phyloP scores from a whole-genome alignment of 768 basidiomycete genomes.

The Amanita muscaria region DNA sequence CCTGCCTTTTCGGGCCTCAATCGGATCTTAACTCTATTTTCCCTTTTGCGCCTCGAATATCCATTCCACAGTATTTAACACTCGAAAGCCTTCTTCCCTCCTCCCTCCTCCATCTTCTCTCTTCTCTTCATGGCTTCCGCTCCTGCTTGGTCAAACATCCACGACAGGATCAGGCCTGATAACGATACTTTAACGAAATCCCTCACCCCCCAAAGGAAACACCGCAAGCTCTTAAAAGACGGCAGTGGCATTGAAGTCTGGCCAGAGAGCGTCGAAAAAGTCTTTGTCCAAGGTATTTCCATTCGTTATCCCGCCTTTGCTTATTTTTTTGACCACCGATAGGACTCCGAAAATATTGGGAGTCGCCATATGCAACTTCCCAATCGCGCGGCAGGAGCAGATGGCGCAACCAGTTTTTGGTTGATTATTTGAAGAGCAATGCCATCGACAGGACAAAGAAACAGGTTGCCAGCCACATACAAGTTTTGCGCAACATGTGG shows the following conservation, averaged over 20 bases:
- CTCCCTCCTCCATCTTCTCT: conserved; percentile 10
- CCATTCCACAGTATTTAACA: conserved; percentile 19
- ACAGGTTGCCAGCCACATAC: conserved; percentile 85
- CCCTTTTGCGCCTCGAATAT: conserved; percentile 18
- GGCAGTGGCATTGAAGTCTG: conserved; percentile 71
- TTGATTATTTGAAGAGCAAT: conserved; percentile 64
- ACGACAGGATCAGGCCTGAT: conserved; percentile 24
- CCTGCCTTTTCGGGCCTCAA: conserved; percentile 40
- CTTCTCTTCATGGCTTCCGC: conserved; percentile 19
- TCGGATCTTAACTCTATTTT: conserved; percentile 41
- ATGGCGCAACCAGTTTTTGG: conserved; percentile 81
- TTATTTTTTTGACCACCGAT: conserved; percentile 6
- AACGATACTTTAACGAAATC: conserved; percentile 19
- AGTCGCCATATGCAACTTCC: conserved; percentile 71
- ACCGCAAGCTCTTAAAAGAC: conserved; percentile 79
- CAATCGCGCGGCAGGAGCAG: conserved; percentile 66
- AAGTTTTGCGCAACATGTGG: conserved; percentile 83
- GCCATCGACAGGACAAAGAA: conserved; percentile 74
- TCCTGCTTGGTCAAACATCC: conserved; percentile 16
- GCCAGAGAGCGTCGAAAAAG: conserved; percentile 69
- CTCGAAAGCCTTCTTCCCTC: not conserved
- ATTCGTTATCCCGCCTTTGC: conserved; percentile 1
- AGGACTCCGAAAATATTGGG: conserved; percentile 75
- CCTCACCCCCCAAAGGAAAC: conserved; percentile 72
- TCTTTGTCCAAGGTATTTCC: conserved; percentile 63